A percentile compares a stretch with the other conserved stretches of the same genome.
Conservation (phyloP, 1,284 basidiomycete species). For the Phellopilus nigrolimitatus region DNA sequence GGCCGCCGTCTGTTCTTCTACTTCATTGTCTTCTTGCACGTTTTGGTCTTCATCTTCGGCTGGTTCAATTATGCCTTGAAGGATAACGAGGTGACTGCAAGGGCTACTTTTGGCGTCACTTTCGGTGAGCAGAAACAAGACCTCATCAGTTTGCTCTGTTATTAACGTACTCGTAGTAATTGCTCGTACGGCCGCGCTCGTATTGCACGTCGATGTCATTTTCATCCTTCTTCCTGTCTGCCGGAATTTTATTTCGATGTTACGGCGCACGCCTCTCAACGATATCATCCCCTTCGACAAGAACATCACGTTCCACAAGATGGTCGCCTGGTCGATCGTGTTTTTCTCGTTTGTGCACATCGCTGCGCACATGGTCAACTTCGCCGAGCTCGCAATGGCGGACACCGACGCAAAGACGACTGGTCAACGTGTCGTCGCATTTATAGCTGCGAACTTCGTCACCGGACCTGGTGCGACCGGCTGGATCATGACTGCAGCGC, state of each 20-base stretch:
- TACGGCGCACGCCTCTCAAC: constrained; percentile 79
- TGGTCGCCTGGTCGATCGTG: constrained; percentile 83
- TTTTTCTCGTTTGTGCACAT: constrained; percentile 70
- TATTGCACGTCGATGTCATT: constrained; percentile 82
- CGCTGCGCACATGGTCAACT: constrained; percentile 77
- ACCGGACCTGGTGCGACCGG: constrained; percentile 89
- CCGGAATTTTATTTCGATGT: constrained; percentile 82
- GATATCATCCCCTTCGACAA: constrained; percentile 86
- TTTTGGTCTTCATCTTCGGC: constrained; percentile 70
- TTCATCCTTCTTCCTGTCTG: constrained; percentile 90
- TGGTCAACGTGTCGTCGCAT: constrained; percentile 55
- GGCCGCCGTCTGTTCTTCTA: constrained; percentile 71
- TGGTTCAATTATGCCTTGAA: constrained; percentile 73
- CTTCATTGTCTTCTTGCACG: constrained; percentile 71
- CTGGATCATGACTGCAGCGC: constrained; percentile 79
- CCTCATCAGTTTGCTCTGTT: background rate
- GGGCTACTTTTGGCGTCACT: constrained; percentile 65
- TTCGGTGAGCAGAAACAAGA: constrained; percentile 53
- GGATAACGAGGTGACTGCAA: constrained; percentile 66
- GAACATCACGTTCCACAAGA: constrained; percentile 85
- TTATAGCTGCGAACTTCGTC: constrained; percentile 71
- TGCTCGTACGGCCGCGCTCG: constrained; percentile 78
- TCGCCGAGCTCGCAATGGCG: constrained; percentile 59
- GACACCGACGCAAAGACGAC: constrained; percentile 48
- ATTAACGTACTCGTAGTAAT: constrained; percentile 46